Evolutionary conservation across 805 yeast genomes (phyloP).

Genomic region (Pichia manshurica): DNA sequence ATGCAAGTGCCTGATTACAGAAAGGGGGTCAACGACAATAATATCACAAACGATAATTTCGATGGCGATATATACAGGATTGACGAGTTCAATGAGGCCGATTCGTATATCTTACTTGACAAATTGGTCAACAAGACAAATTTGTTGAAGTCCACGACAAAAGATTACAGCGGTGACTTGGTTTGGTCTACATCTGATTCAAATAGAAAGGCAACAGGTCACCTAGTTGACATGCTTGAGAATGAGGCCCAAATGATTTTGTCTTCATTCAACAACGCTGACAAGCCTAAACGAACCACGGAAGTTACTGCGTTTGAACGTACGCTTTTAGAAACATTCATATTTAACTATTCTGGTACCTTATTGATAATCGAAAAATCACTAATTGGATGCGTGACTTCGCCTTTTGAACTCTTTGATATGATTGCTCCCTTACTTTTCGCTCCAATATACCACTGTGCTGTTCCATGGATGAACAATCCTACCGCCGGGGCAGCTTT

Average conservation of each 20-base stretch:
- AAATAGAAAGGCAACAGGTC: background rate
- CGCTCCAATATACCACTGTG: conserved; percentile 31
- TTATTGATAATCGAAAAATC: conserved; percentile 31
- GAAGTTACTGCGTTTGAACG: conserved; percentile 23
- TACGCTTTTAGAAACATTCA: conserved; percentile 39
- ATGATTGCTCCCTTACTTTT: conserved; percentile 27
- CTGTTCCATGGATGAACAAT: conserved; percentile 36
- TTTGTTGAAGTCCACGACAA: background rate
- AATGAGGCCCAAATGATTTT: background rate
- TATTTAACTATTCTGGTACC: conserved; percentile 38
- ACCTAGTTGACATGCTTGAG: background rate
- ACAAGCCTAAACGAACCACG: background rate
- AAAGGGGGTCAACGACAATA: too few relatives aligned
- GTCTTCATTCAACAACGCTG: background rate
- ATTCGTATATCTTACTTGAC: conserved; percentile 8
- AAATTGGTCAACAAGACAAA: conserved; percentile 6
- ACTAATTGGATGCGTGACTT: conserved; percentile 31
- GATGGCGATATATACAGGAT: background rate
- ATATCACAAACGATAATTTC: background rate
- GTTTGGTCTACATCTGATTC: background rate
- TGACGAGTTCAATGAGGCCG: background rate
- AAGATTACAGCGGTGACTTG: background rate
- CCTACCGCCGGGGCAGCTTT: conserved; percentile 38
- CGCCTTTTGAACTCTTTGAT: conserved; percentile 37
- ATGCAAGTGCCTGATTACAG: too few relatives aligned